Evolutionary conservation across 2,329 filamentous ascomycete genomes (phyloP), one percentile per base, ranked within the genome.

Genomic region (Tetracladium maxilliforme): DNA sequence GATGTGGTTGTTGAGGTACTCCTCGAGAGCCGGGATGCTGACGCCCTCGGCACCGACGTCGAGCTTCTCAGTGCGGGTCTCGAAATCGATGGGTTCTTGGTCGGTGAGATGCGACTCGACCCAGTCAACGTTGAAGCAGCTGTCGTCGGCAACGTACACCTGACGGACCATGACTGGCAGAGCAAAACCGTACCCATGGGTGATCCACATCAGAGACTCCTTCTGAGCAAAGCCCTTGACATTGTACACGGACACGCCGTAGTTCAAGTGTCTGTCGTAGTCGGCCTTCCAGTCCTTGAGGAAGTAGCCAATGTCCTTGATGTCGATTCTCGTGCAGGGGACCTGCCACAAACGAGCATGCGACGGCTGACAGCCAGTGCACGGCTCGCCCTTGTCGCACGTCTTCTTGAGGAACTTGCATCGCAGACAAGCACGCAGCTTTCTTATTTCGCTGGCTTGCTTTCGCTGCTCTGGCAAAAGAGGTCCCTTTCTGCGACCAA

Each of bases 381-480:
- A 95, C 30, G 87, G 87, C 58, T 94, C 86, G 35, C 87, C 87
- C 61, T 92, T 94, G 54, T 95, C 87, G 47, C 87, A 95, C 24
- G 87, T 94, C 69, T 95, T 95, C 69, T 95, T 95, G 49, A 95
- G 64, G 61, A 94, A 95, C 58, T 94, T 94, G 70, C 87, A 95
- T 37, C 87, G 76, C 41, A 95, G 61, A 51, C 87, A 95, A 23
- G 87, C 87, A 45, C 87, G 70, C 40, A 94, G 62, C 55, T 95
- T 95, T 49, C 87, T 74, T 47, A 95, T 95, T 54, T 95, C 87
- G 43, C 86, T 90, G 14, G 87, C 87, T 53, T 94, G 87, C 56
- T 93, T 92, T 39, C 87, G 71, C 60, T 94, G 87, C 51, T 95
- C 87, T 8, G 86, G 84, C 42, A 84, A 66, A 38, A 95, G 69